phyloP scores from a whole-genome alignment of 1,139 yeast species.

The Zhuliangozyma blackwelliae region DNA sequence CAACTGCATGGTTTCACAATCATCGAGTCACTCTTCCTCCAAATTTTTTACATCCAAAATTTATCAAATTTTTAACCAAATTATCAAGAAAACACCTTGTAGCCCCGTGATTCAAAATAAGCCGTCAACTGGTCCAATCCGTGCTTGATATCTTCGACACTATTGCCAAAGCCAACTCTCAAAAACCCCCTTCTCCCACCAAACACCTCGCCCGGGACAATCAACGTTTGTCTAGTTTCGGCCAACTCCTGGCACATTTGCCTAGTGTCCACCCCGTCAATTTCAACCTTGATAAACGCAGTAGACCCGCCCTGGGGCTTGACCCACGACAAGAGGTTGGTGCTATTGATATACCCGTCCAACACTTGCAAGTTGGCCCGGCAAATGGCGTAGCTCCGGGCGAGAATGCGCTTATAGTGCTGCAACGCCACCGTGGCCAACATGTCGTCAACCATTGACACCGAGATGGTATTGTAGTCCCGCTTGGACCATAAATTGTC shows the following conservation, averaged over 20 bases:
- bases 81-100: not conserved
- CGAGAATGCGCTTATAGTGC: conserved; percentile 28
- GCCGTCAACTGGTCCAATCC: conserved; percentile 15
- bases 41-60: too few species aligned
- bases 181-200: conserved; percentile 34
- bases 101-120: conserved; percentile 5
- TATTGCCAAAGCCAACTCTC: conserved; percentile 52
- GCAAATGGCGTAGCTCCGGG: conserved; percentile 38
- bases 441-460: conserved; percentile 47
- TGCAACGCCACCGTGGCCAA: conserved; percentile 42
- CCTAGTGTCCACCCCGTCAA: conserved; percentile 23
- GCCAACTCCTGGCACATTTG: conserved; percentile 36
- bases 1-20: too few species aligned
- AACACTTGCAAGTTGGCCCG: conserved; percentile 30
- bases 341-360: conserved; percentile 26
- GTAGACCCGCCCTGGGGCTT: conserved; percentile 50
- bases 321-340: conserved; percentile 31
- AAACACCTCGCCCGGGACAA: conserved; percentile 54
- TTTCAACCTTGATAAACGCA: conserved; percentile 35
- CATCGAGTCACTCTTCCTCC: too few species aligned
- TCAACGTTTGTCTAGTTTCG: conserved; percentile 26
- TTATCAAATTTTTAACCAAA: too few species aligned
- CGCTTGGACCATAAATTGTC: conserved; percentile 36
- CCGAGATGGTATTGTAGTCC: conserved; percentile 52
- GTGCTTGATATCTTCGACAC: conserved; percentile 24